A percentile compares a stretch with the other conserved stretches of the same genome.
Conservation (phyloP, 805 yeast species). For the Cyberlindnera lachancei region DNA sequence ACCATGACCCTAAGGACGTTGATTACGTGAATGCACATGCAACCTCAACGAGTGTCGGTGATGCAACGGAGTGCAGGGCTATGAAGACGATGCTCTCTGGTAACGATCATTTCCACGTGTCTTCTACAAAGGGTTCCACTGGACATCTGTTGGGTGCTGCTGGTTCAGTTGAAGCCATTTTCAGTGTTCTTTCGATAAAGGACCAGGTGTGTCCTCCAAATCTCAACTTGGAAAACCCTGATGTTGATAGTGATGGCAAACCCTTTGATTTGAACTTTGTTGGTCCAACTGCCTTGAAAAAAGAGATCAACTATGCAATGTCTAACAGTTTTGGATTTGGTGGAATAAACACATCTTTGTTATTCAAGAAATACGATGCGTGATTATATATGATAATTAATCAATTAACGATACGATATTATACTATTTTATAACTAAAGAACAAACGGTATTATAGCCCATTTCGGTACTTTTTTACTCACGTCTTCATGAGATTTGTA, state of each 20-base stretch:
- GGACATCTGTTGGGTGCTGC: conserved; percentile 97
- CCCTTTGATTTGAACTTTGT: conserved; percentile 46
- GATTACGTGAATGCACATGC: conserved; percentile 95
- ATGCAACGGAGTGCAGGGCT: conserved; percentile 78
- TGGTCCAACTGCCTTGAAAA: conserved; percentile 40
- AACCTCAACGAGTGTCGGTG: conserved; percentile 87
- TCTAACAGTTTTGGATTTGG: conserved; percentile 97
- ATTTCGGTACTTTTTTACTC: conserved; percentile 20
- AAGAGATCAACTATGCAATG: conserved; percentile 49
- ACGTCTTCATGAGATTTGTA: conserved; percentile 27
- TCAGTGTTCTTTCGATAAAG: conserved; percentile 61
- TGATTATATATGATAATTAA: too few relatives aligned
- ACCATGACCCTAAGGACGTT: conserved; percentile 39
- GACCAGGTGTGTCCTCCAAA: conserved; percentile 69
- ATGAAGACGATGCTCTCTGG: conserved; percentile 45
- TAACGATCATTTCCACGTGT: conserved; percentile 38
- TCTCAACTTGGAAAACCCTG: conserved; percentile 56
- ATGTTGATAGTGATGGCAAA: conserved; percentile 35
- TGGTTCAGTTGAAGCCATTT: conserved; percentile 87
- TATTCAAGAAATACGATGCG: conserved; percentile 33
- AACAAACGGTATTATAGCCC: conserved; percentile 33
- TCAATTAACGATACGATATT: too few relatives aligned
- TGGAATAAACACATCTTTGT: conserved; percentile 81
- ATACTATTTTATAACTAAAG: too few relatives aligned
- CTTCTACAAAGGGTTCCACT: conserved; percentile 85